These are phyloP conservation scores for Agaricus bisporus DNA, from an alignment of 768 basidiomycete genomes.

Conservation along the genomic window DNA sequence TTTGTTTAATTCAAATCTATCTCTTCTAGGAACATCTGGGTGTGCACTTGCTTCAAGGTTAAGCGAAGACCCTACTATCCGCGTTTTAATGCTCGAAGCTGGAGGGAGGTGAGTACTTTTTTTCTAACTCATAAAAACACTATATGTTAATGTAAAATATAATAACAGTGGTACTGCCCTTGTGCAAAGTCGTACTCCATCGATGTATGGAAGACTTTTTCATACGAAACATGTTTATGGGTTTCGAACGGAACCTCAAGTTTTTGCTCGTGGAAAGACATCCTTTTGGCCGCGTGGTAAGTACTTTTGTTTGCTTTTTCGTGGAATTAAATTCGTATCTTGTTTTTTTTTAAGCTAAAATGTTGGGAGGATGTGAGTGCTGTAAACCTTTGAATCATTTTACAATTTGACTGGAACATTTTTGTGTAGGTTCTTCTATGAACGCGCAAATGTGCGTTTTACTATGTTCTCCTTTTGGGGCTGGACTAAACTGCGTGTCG, in stretches of 20 bases:
- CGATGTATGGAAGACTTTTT: constrained; percentile 34
- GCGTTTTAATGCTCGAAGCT: constrained; percentile 51
- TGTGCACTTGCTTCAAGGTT: constrained; percentile 55
- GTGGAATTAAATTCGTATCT: too few relatives aligned
- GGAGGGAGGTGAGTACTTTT: constrained; percentile 56
- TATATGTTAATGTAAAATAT: too few relatives aligned
- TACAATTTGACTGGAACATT: neutral
- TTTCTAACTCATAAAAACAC: too few relatives aligned
- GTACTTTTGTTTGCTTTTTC: too few relatives aligned
- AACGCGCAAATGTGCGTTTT: constrained; percentile 50
- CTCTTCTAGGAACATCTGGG: constrained; percentile 46
- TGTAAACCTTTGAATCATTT: neutral
- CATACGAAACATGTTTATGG: constrained; percentile 39
- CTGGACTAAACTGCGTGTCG: neutral
- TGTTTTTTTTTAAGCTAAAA: too few relatives aligned
- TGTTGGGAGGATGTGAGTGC: constrained; percentile 64
- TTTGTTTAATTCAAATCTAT: constrained; percentile 1
- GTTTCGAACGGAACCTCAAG: constrained; percentile 51
- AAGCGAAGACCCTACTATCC: constrained; percentile 44
- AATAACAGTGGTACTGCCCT: constrained; percentile 35
- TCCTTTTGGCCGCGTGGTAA: constrained; percentile 63
- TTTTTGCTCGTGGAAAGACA: constrained; percentile 33
- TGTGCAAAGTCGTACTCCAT: constrained; percentile 33
- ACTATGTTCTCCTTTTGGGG: neutral
- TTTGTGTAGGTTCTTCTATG: constrained; percentile 48